Conservation (phyloP, 2,329 filamentous ascomycete genomes). For the Endothia cerciana region DNA sequence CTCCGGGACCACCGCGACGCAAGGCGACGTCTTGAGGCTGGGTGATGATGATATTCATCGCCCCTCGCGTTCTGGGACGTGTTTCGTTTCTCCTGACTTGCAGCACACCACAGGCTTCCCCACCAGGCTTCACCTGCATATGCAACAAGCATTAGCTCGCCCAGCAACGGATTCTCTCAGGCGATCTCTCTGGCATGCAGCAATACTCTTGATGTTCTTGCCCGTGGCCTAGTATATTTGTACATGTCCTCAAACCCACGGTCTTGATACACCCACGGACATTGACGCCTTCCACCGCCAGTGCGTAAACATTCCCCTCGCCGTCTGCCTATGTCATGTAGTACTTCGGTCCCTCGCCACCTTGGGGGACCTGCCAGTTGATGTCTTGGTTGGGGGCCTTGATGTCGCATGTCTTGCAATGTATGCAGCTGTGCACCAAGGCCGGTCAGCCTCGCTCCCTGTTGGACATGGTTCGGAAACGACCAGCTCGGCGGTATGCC, state of each 20-base stretch:
- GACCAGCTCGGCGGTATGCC: too few species aligned
- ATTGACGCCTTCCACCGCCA: not conserved
- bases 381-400: constrained; percentile 97
- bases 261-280: not conserved
- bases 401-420: constrained; percentile 99
- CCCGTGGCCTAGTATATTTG: not conserved
- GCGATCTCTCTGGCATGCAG: not conserved
- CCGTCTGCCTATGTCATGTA: constrained; percentile 61
- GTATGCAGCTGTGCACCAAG: constrained; percentile 75
- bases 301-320: not conserved
- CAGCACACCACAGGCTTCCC: not conserved
- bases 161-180: too few species aligned
- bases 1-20: too few species aligned
- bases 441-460: constrained; percentile 31
- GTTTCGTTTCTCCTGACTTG: not conserved
- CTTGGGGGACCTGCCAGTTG: constrained; percentile 94
- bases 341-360: constrained; percentile 78
- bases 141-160: not conserved
- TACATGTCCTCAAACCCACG: not conserved
- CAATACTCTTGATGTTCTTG: not conserved
- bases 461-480: not conserved
- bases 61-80: not conserved
- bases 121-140: not conserved
- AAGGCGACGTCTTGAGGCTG: not conserved
- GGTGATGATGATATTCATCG: not conserved